Conservation (phyloP, 2,329 filamentous ascomycete species). For the Phaeosphaeria sp. region DNA sequence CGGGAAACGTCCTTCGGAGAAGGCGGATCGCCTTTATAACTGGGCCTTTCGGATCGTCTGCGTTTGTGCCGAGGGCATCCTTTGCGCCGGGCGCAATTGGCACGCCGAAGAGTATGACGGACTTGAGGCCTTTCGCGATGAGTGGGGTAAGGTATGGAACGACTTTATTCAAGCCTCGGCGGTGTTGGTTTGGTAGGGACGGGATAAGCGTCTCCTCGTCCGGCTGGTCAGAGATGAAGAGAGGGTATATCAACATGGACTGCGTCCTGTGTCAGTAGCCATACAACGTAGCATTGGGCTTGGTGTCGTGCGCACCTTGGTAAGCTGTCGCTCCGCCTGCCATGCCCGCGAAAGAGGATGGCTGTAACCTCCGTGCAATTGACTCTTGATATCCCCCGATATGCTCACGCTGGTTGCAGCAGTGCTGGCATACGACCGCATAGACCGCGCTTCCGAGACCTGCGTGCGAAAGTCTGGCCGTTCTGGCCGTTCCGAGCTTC, state of each 20-base stretch:
- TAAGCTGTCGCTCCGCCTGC: slow-evolving; percentile 61
- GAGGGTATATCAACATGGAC: slow-evolving; percentile 98
- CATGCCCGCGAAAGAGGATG: slow-evolving; percentile 59
- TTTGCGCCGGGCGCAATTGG: slow-evolving; percentile 82
- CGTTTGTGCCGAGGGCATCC: slow-evolving; percentile 87
- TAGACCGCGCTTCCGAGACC: slow-evolving; percentile 54
- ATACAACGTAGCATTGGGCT: not conserved
- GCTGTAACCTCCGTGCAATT: slow-evolving; percentile 60
- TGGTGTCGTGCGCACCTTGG: slow-evolving; percentile 48
- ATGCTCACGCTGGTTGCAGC: slow-evolving; percentile 61
- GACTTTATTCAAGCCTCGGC: slow-evolving; percentile 85
- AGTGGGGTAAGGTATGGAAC: slow-evolving; percentile 85
- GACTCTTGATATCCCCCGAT: slow-evolving; percentile 58
- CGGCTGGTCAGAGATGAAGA: slow-evolving; percentile 93
- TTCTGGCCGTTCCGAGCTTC: slow-evolving; percentile 47
- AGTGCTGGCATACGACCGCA: slow-evolving; percentile 58
- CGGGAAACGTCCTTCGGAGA: slow-evolving; percentile 82
- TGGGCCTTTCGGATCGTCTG: slow-evolving; percentile 90
- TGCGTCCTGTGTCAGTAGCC: slow-evolving; percentile 49
- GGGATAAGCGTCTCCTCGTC: slow-evolving; percentile 91
- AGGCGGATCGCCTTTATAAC: slow-evolving; percentile 88
- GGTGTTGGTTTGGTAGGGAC: slow-evolving; percentile 88
- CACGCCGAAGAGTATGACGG: slow-evolving; percentile 95
- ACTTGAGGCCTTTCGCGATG: slow-evolving; percentile 85
- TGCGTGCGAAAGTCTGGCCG: slow-evolving; percentile 53